Percentiles rank a stretch among this genome's conserved stretches.
Evolutionary conservation across 2,329 filamentous ascomycete genomes (phyloP).

Genomic region (Aspergillus brasiliensis): DNA sequence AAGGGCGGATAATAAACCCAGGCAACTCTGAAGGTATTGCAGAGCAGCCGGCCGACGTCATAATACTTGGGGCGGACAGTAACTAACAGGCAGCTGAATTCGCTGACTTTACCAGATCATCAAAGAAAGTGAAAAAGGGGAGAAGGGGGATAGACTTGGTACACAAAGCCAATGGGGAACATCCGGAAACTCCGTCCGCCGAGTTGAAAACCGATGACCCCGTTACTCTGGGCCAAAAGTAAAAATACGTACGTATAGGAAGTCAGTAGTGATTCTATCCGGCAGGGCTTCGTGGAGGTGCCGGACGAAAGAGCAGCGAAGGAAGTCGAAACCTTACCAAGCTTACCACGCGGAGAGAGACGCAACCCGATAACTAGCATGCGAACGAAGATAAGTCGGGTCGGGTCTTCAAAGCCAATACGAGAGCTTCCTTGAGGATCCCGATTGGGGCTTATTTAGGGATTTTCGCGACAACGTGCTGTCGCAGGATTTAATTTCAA

Average conservation of each 20-base stretch:
- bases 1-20: slow-evolving; percentile 11
- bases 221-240: background rate
- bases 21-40: background rate
- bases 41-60: slow-evolving; percentile 22
- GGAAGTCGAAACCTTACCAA: background rate
- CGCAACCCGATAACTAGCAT: slow-evolving; percentile 13
- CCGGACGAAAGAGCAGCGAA: background rate
- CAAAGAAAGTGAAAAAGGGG: background rate
- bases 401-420: slow-evolving; percentile 2
- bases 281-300: background rate
- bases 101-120: background rate
- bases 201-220: slow-evolving; percentile 1
- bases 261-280: no score
- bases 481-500: background rate
- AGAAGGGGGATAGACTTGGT: background rate
- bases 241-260: background rate
- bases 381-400: background rate
- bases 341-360: slow-evolving; percentile 14
- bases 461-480: background rate
- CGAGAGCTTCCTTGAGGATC: background rate
- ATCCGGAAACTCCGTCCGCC: background rate
- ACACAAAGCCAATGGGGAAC: background rate
- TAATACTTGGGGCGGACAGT: slow-evolving; percentile 15
- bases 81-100: slow-evolving; percentile 4
- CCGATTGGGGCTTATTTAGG: background rate